These are phyloP conservation scores for Blumeria hordei DNA, from an alignment of 2,329 filamentous ascomycete genomes.

Conservation along the genomic window DNA sequence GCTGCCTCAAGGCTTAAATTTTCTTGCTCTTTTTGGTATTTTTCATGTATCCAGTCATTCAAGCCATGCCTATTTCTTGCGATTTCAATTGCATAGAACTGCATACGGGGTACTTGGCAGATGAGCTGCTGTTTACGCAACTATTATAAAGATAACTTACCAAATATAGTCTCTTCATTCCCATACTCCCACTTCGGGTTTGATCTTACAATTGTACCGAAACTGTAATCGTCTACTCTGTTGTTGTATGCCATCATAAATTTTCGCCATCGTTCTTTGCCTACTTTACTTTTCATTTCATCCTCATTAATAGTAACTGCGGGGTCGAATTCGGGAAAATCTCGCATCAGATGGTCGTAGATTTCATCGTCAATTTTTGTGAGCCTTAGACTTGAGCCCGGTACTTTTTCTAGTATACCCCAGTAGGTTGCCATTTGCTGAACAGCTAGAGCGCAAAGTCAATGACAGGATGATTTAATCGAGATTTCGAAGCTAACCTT, in stretches of 20 bases:
- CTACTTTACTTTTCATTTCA: constrained; percentile 88
- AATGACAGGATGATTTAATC: no score
- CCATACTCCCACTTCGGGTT: constrained; percentile 66
- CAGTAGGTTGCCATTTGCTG: constrained; percentile 96
- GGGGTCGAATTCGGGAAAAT: constrained; percentile 85
- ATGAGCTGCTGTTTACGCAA: constrained; percentile 3
- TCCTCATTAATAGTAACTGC: constrained; percentile 64
- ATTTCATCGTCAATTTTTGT: constrained; percentile 94
- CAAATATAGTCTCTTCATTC: constrained; percentile 77
- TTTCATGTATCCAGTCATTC: constrained; percentile 94
- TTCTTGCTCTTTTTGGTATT: constrained; percentile 34
- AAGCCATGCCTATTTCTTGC: constrained; percentile 61
- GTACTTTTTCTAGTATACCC: constrained; percentile 77
- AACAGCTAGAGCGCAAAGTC: constrained; percentile 29
- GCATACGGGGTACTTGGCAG: constrained; percentile 35
- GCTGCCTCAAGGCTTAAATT: constrained; percentile 2
- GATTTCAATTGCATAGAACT: constrained; percentile 62
- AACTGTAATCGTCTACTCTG: constrained; percentile 92
- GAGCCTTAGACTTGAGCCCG: constrained; percentile 67
- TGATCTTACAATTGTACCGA: constrained; percentile 74
- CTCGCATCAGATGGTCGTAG: constrained; percentile 60
- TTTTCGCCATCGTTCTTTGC: constrained; percentile 84
- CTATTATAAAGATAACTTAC: constrained; percentile 21
- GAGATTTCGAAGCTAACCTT: constrained; percentile 28
- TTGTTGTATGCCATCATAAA: constrained; percentile 92